Conservation (phyloP, 2,329 filamentous ascomycete species). For the Colletotrichum melonis region DNA sequence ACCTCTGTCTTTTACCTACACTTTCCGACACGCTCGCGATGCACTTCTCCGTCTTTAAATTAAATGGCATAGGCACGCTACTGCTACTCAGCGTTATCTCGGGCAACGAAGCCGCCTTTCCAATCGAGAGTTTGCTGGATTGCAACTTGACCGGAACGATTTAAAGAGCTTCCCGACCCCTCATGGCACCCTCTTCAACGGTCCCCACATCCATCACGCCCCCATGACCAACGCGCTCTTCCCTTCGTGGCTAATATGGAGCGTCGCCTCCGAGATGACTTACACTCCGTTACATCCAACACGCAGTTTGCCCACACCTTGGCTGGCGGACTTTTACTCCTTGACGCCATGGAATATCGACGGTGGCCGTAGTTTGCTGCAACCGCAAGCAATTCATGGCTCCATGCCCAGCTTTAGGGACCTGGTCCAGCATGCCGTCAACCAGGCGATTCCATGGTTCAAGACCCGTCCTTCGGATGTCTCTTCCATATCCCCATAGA, state of each 20-base stretch:
- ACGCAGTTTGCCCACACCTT: constrained; percentile 4
- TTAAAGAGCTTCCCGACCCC: constrained; percentile 16
- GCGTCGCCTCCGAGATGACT: constrained; percentile 36
- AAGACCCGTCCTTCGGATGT: constrained; percentile 15
- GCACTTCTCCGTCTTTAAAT: constrained; percentile 19
- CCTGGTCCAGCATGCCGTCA: constrained; percentile 7
- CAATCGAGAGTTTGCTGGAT: constrained; percentile 1
- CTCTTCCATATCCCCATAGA: constrained; percentile 13
- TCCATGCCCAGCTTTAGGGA: constrained; percentile 10
- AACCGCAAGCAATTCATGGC: background rate
- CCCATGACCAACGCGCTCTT: constrained; percentile 31
- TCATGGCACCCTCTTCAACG: constrained; percentile 25
- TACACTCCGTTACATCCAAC: constrained; percentile 25
- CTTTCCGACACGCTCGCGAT: constrained; percentile 4
- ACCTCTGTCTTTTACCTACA: background rate
- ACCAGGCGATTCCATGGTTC: constrained; percentile 6
- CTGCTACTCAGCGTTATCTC: background rate
- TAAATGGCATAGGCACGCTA: background rate
- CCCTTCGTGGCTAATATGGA: constrained; percentile 37
- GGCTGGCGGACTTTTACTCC: constrained; percentile 21
- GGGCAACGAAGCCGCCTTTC: constrained; percentile 22
- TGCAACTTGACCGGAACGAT: constrained; percentile 14
- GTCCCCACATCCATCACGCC: constrained; percentile 34
- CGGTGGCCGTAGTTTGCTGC: background rate
- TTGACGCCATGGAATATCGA: constrained; percentile 1